A percentile compares a stretch with the other conserved stretches of the same genome.
These are phyloP conservation scores for Taphrina communis DNA, from an alignment of 1,139 yeast genomes.

Conservation along the genomic window DNA sequence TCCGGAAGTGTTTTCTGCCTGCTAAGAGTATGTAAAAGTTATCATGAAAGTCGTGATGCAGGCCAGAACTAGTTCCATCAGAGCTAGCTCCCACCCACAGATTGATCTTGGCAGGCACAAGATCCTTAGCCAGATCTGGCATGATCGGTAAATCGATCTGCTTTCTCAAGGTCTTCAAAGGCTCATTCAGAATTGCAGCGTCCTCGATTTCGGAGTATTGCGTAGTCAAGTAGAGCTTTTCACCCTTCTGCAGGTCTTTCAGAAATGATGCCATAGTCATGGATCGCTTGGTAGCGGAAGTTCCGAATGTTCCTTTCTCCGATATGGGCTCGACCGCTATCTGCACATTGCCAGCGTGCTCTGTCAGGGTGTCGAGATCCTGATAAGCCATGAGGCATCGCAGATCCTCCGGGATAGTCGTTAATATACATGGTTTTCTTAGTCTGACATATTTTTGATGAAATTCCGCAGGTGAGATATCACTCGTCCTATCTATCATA, in stretches of 20 bases:
- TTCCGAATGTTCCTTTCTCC: conserved; percentile 37
- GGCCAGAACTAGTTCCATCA: conserved; percentile 37
- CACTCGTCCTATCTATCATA: conserved; percentile 5
- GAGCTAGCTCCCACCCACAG: conserved; percentile 40
- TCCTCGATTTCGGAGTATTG: conserved; percentile 39
- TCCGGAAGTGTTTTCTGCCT: conserved; percentile 38
- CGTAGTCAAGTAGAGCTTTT: conserved; percentile 40
- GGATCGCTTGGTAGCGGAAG: conserved; percentile 27
- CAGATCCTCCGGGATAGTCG: conserved; percentile 26
- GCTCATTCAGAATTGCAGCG: conserved; percentile 26
- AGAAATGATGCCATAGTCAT: conserved; percentile 36
- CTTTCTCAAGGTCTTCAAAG: conserved; percentile 8
- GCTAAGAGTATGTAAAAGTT: conserved; percentile 40
- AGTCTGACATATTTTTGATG: background rate
- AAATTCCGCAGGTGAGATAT: background rate
- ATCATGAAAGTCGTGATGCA: conserved; percentile 43
- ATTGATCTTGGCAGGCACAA: conserved; percentile 40
- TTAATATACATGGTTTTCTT: conserved; percentile 29
- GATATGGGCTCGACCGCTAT: conserved; percentile 39
- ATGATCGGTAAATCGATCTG: conserved; percentile 13
- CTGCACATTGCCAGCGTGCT: conserved; percentile 20
- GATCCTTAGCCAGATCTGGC: conserved; percentile 27
- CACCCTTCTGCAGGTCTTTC: conserved; percentile 21
- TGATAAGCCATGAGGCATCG: background rate
- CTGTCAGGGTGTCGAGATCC: conserved; percentile 24